Base-by-base conservation (phyloP, 805 yeast species). In the Saturnispora ahearnii region DNA sequence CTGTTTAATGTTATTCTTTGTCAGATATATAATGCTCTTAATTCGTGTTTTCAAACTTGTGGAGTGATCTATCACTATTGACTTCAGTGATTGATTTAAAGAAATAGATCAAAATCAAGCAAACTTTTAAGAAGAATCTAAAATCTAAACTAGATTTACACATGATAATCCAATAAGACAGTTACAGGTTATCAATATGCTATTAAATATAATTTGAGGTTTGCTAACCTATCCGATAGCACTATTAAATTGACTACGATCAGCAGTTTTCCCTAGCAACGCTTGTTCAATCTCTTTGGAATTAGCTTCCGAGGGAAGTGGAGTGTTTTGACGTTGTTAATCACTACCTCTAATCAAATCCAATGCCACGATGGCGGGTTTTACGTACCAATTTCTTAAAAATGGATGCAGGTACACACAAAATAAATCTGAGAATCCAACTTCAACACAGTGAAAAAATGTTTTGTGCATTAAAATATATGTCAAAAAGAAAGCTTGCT, bases 401-500 rank as follows among this genome's bases (percentile, higher is more conserved):
- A 11, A 18, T 10, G 21, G 29, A 12, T 47, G 50, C 41, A 47
- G 41, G 18, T 21, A 41, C 6, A 41, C 9, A 21, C 22, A 41
- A 34, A 47, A 47, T 12, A 31, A 22, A 13, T n/a, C 41, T 5
- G 50, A 34, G 8, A 32, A 41, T 3, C 29, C 45, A 12, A 5
- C 30, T 9, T 31, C 18, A 32, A 34, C 32, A 11, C 42, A 13
- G 12, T 47, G 41, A 21, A 24, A 24, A 8, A 41, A 21, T 15
- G 33, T 31, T 41, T 41, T 47, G n/a, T 33, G n/a, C 30, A 21
- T 24, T 13, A 47, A 33, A 24, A 41, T 33, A 15, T 31, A 47
- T 4, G 41, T 33, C 7, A 41, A 13, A 33, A 33, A 47, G 22
- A 41, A 47, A 7, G 50, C 34, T 11, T 32, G 45, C 8, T 34